A percentile compares a stretch with the other conserved stretches of the same genome.
Evolutionary conservation across 2,329 filamentous ascomycete species (phyloP).

Genomic region (Diaporthe vaccinii): DNA sequence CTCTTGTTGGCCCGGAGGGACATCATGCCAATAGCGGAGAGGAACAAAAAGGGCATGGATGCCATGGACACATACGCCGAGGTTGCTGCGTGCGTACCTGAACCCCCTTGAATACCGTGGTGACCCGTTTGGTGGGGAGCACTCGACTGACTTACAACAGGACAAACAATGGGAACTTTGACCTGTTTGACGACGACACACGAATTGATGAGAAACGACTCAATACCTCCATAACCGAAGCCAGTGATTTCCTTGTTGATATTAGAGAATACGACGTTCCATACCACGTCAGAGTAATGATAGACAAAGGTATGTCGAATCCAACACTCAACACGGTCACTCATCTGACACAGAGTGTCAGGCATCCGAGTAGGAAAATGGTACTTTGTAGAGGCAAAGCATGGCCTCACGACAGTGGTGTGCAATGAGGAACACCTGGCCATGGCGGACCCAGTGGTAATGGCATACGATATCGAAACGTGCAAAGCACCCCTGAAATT

Average conservation of each 20-base stretch:
- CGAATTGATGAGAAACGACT: constrained; percentile 84
- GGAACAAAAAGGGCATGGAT: constrained; percentile 95
- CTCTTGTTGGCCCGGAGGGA: constrained; percentile 86
- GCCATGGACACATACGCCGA: constrained; percentile 99
- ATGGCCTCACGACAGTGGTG: constrained; percentile 85
- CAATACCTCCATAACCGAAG: constrained; percentile 83
- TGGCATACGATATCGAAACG: constrained; percentile 99
- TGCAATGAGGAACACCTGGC: constrained; percentile 90
- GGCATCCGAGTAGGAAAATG: constrained; percentile 97
- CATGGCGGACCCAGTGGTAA: constrained; percentile 94
- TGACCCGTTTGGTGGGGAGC: constrained; percentile 29
- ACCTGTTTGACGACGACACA: constrained; percentile 92
- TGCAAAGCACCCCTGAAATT: constrained; percentile 97
- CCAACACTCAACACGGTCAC: neutral
- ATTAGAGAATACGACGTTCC: constrained; percentile 99
- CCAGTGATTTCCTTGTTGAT: constrained; percentile 97
- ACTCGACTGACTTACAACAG: constrained; percentile 56
- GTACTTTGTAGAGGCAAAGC: constrained; percentile 96
- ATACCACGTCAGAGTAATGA: constrained; percentile 98
- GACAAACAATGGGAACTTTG: constrained; percentile 81
- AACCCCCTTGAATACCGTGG: too few relatives aligned
- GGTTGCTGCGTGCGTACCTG: constrained; percentile 78
- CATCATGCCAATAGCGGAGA: constrained; percentile 92
- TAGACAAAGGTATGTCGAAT: constrained; percentile 70
- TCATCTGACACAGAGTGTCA: constrained; percentile 53